Percentiles rank a stretch among this genome's conserved stretches.
phyloP scores from a whole-genome alignment of 495 filamentous ascomycete species.

The Penicillium subrubescens region DNA sequence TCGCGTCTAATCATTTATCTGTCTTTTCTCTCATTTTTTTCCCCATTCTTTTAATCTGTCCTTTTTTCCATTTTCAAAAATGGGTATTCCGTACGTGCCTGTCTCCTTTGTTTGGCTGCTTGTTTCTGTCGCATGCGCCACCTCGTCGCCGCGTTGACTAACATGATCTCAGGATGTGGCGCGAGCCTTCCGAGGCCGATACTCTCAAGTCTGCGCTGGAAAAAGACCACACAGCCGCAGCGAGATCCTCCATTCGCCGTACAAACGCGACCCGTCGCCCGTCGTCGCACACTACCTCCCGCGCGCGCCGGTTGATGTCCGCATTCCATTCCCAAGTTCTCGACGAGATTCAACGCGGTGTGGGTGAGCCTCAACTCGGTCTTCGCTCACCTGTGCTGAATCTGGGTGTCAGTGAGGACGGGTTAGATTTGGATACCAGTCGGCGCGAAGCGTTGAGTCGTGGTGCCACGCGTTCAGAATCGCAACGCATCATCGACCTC shows the following conservation, averaged over 20 bases:
- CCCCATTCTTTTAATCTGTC: slow-evolving; percentile 16
- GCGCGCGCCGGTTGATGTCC: slow-evolving; percentile 36
- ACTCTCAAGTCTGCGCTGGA: slow-evolving; percentile 60
- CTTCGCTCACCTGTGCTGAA: slow-evolving; percentile 38
- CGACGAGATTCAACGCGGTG: slow-evolving; percentile 49
- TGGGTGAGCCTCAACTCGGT: slow-evolving; percentile 26
- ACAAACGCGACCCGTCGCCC: slow-evolving; percentile 46
- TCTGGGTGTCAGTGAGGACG: slow-evolving; percentile 32
- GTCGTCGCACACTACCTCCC: slow-evolving; percentile 32
- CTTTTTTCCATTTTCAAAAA: slow-evolving; percentile 32
- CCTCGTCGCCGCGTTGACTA: slow-evolving; percentile 29
- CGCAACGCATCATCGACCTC: slow-evolving; percentile 16
- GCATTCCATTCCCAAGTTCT: slow-evolving; percentile 40
- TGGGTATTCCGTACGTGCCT: slow-evolving; percentile 80
- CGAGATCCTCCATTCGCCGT: slow-evolving; percentile 75
- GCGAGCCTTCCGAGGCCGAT: slow-evolving; percentile 51
- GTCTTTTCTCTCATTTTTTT: slow-evolving; percentile 18
- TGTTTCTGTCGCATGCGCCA: slow-evolving; percentile 32
- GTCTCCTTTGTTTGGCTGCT: slow-evolving; percentile 8
- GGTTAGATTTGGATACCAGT: slow-evolving; percentile 36
- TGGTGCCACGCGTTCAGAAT: slow-evolving; percentile 17
- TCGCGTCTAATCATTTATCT: slow-evolving; percentile 21
- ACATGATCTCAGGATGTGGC: slow-evolving; percentile 53
- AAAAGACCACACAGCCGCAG: slow-evolving; percentile 56
- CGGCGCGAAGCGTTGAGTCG: slow-evolving; percentile 33